Conservation (phyloP, 805 yeast species). For the Hanseniaspora singularis region DNA sequence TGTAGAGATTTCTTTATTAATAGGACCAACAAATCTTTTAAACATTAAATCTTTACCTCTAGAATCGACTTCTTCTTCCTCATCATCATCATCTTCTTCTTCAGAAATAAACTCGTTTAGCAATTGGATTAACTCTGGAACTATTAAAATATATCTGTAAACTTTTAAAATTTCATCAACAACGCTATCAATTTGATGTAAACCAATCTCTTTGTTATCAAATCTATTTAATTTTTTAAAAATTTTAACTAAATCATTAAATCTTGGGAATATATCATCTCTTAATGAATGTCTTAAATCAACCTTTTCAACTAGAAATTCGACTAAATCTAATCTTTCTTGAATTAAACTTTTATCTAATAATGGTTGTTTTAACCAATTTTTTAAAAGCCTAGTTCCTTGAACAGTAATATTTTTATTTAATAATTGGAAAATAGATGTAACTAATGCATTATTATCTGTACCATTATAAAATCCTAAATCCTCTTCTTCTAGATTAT, state of each 20-base stretch:
- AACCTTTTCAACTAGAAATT: constrained; percentile 55
- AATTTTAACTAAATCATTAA: constrained; percentile 75
- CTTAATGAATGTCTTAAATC: constrained; percentile 53
- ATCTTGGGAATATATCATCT: constrained; percentile 51
- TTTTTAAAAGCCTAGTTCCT: constrained; percentile 79
- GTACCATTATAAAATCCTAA: constrained; percentile 18
- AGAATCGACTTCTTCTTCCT: constrained; percentile 18
- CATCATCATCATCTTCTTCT: constrained; percentile 21
- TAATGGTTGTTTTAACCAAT: constrained; percentile 94
- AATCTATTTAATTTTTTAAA: constrained; percentile 39
- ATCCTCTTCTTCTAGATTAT: constrained; percentile 18
- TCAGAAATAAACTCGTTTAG: constrained; percentile 37
- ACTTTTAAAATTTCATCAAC: constrained; percentile 83
- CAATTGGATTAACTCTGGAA: constrained; percentile 55
- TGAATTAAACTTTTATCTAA: constrained; percentile 49
- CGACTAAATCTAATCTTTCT: constrained; percentile 66
- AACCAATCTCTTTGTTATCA: constrained; percentile 22
- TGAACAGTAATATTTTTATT: constrained; percentile 81
- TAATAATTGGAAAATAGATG: constrained; percentile 55
- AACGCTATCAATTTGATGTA: constrained; percentile 11
- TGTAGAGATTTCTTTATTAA: background rate
- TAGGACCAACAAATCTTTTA: constrained; percentile 46
- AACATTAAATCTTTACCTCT: constrained; percentile 31
- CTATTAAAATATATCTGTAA: constrained; percentile 60
- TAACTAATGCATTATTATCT: constrained; percentile 39